Conservation (phyloP, 108 stramenopile genomes). For the Discostella stelligeroides region DNA sequence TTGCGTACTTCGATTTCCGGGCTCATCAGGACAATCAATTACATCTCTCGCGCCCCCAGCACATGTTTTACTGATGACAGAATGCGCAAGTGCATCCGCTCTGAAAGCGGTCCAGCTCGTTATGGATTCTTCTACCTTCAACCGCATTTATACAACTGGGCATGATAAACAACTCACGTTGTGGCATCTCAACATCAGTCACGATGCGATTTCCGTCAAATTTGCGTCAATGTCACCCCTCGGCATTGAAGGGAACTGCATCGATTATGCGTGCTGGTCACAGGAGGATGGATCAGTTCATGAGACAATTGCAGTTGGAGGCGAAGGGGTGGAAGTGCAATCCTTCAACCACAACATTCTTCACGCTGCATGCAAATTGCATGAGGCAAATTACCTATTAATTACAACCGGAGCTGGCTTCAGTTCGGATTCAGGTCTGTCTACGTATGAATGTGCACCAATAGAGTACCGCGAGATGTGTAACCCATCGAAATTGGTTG, state of each 20-base stretch:
- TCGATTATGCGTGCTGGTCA: slow-evolving; percentile 19
- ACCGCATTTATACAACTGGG: slow-evolving; percentile 53
- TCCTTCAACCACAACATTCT: slow-evolving; percentile 27
- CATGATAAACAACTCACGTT: slow-evolving; percentile 59
- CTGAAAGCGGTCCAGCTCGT: slow-evolving; percentile 59
- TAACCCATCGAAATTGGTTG: slow-evolving; percentile 34
- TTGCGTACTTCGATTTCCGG: slow-evolving; percentile 18
- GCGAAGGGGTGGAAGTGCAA: slow-evolving; percentile 53
- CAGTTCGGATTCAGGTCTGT: slow-evolving; percentile 54
- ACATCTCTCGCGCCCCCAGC: background rate
- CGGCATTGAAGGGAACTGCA: slow-evolving; percentile 42
- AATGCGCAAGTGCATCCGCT: slow-evolving; percentile 64
- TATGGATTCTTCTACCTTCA: slow-evolving; percentile 22
- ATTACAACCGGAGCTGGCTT: slow-evolving; percentile 63
- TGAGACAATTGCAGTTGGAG: slow-evolving; percentile 44
- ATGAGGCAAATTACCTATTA: slow-evolving; percentile 46
- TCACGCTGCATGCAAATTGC: slow-evolving; percentile 35
- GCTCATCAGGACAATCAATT: background rate
- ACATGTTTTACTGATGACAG: slow-evolving; percentile 9
- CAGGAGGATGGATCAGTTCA: slow-evolving; percentile 11
- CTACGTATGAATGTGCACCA: slow-evolving; percentile 48
- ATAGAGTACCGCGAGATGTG: slow-evolving; percentile 50
- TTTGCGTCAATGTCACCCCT: slow-evolving; percentile 25
- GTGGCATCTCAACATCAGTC: slow-evolving; percentile 41
- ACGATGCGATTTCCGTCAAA: slow-evolving; percentile 12